phyloP scores from a whole-genome alignment of 768 basidiomycete genomes.

The Kwoniella shandongensis region DNA sequence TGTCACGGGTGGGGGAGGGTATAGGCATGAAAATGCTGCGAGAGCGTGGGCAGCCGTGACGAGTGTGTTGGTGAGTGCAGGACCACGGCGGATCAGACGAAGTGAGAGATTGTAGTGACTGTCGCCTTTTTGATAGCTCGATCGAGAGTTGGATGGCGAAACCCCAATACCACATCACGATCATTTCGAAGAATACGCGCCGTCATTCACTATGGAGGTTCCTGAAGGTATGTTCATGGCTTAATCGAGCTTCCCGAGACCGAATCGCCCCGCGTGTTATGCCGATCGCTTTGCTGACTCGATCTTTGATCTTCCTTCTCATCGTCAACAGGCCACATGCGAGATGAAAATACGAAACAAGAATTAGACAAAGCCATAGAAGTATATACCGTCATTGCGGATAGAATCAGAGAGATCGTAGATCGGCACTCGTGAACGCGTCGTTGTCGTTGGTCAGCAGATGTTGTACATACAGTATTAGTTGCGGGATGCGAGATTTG shows the following conservation, averaged over 20 bases:
- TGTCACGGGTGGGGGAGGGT: constrained; percentile 65
- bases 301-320: background rate
- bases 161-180: constrained; percentile 73
- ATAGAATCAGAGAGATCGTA: constrained; percentile 28
- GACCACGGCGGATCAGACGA: background rate
- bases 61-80: constrained; percentile 67
- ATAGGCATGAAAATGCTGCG: constrained; percentile 77
- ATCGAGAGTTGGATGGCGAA: constrained; percentile 61
- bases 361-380: constrained; percentile 53
- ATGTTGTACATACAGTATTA: no score
- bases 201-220: constrained; percentile 78
- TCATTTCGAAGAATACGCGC: constrained; percentile 70
- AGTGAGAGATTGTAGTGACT: background rate
- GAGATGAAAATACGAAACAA: constrained; percentile 68
- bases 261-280: no score
- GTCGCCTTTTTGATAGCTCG: constrained; percentile 56
- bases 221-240: constrained; percentile 48
- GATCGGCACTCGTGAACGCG: no score
- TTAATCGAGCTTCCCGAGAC: background rate
- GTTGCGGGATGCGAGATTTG: no score
- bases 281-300: no score
- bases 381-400: constrained; percentile 20
- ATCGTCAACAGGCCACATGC: constrained; percentile 62
- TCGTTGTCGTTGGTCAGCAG: no score
- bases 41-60: constrained; percentile 84